phyloP scores from a whole-genome alignment of 2,329 filamentous ascomycete species.

The Neofusicoccum umdonicola region DNA sequence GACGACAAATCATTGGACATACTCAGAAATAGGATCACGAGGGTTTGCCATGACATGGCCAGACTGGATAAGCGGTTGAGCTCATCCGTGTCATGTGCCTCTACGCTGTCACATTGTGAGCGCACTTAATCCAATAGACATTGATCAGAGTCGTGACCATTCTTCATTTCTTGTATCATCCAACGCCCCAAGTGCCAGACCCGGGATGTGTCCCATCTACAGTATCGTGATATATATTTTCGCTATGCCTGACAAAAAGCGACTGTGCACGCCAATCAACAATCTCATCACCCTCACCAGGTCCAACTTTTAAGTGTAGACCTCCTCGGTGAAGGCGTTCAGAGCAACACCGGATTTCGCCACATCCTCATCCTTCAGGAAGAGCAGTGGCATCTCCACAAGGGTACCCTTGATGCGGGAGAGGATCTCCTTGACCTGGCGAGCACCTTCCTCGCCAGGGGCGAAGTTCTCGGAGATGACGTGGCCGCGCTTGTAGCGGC shows the following conservation, averaged over 20 bases:
- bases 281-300: not conserved
- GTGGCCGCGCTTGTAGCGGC: constrained; percentile 78
- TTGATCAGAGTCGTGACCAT: not conserved
- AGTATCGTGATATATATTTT: not conserved
- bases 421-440: constrained; percentile 67
- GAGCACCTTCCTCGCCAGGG: constrained; percentile 39
- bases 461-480: constrained; percentile 61
- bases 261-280: not conserved
- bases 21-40: no score
- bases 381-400: constrained; percentile 87
- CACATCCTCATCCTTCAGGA: constrained; percentile 81
- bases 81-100: no score
- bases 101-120: no score
- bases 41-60: no score
- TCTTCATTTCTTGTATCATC: not conserved
- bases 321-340: constrained; percentile 49
- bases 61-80: no score
- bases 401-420: constrained; percentile 59
- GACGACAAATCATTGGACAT: no score
- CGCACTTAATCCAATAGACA: no score
- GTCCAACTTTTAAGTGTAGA: constrained; percentile 42
- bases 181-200: not conserved
- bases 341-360: constrained; percentile 73
- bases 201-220: not conserved
- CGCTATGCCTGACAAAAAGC: not conserved